A percentile compares a stretch with the other conserved stretches of the same genome.
Conservation (phyloP, 169 alveolate species). For the Plasmodium inui region DNA sequence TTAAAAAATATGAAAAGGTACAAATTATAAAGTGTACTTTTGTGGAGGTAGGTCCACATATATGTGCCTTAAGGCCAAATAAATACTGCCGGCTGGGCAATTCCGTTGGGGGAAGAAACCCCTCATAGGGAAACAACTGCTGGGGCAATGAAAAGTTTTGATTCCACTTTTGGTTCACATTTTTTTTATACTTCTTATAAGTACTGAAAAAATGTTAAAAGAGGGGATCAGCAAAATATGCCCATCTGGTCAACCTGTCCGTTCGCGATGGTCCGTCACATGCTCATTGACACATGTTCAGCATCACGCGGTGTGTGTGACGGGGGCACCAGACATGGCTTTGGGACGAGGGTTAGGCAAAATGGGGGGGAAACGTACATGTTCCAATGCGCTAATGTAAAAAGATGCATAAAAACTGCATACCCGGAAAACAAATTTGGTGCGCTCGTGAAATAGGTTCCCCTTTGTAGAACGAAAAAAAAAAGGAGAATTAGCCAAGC, state of each 20-base stretch:
- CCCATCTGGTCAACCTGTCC: not conserved
- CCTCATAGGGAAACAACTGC: not conserved
- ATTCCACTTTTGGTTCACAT: not conserved
- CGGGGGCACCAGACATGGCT: not conserved
- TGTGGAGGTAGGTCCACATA: not conserved
- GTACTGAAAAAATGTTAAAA: not conserved
- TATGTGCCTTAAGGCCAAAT: not conserved
- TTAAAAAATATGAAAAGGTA: not conserved
- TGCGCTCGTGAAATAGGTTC: not conserved
- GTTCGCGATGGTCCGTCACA: not conserved
- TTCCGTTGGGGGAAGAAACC: not conserved
- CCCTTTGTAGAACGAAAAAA: slow-evolving; percentile 4
- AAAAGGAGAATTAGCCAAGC: not conserved
- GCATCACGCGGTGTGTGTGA: not conserved
- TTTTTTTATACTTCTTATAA: not conserved
- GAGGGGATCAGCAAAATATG: not conserved
- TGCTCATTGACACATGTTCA: not conserved
- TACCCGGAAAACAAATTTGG: not conserved
- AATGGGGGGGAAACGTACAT: not conserved
- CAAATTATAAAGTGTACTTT: not conserved
- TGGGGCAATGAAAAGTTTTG: not conserved
- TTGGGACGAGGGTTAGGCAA: not conserved
- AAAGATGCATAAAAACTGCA: not conserved
- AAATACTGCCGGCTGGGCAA: not conserved
- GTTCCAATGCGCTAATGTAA: not conserved